Base-by-base conservation (phyloP, 306 rosid genomes). In the Quercus ilex region DNA sequence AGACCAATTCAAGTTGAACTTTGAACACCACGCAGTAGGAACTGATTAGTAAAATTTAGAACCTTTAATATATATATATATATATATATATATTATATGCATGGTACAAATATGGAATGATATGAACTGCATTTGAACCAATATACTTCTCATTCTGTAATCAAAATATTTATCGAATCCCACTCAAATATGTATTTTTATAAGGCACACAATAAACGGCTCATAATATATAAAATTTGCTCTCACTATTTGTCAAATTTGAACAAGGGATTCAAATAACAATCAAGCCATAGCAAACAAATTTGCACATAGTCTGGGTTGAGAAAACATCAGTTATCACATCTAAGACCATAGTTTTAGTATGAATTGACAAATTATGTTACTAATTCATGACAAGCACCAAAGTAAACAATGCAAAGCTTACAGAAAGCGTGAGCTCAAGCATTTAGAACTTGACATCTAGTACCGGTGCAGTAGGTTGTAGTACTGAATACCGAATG, bases 401-500 rank as follows among this genome's bases (percentile, higher is more conserved):
- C 31, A 33, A 8, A 33, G 25, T 19, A 33, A 67, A 19, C 13
- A 67, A 67, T 67, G 51, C 3, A 67, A 65, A 28, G n/a, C 35
- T 31, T 30, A 65, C 49, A 65, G 71, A 18, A 65, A 65, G 13
- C 8, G 7, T 58, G 26, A 58, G 64, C 64, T 58, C 26, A 58
- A 21, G 64, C 64, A 58, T n/a, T 79, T 21, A 60, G 51, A 14
- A 73, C 5, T 63, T 60, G 11, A 70, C 8, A 55, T 67, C 57
- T 26, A 31, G 51, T 78, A 89, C 96, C 89, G 70, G 78, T 6
- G 88, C 76, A 80, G 75, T 77, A 62, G 93, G 94, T 77, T 87
- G 94, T 78, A 91, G 76, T 19, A 83, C 79, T 20, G 97, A 92
- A 80, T 87, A 92, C 46, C 92, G 89, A 69, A 94, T 88, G 86